Base-by-base conservation (phyloP, 257 asterid genomes). In the Solanum rostratum region DNA sequence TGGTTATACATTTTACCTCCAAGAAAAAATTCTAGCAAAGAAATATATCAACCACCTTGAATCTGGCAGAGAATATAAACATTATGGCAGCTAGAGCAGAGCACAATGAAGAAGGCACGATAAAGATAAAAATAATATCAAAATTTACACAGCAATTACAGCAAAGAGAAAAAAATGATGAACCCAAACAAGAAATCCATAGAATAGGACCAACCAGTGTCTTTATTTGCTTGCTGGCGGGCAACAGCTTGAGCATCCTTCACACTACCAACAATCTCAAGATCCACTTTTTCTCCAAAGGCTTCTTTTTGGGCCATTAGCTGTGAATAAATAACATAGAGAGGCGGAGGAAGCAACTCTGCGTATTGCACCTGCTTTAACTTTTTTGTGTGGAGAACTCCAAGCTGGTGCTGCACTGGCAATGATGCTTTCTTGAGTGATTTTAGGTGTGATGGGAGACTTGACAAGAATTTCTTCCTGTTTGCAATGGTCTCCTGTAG, bases 401-500 rank as follows among this genome's bases (percentile, higher is more conserved):
- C 99, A 46, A 97, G 85, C 69, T 97, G 98, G 69, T 95, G 87
- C 86, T 95, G 98, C 71, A 94, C 97, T 7, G 99, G 98, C 92
- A 97, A 88, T 78, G 98, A 95, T 87, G 98, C 99, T 88, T 95
- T 97, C 86, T 95, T 97, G 70, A 97, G 95, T 83, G 98, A 94
- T 87, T 97, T 97, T 85, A 97, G 98, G 86, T 97, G 98, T 81
- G 98, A 94, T 45, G 99, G 99, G 86, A 97, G 97, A 90, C 97
- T 95, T 74, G 96, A 89, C 87, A 94, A 91, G 89, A 97, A 94
- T 90, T 89, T 94, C 89, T 94, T 95, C 91, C 98, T 89, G 91
- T 92, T 94, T 71, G 94, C 86, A 69, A 97, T 97, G 84, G 93
- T 93, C 88, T 93, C 98, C 86, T 91, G 97, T 69, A 95, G 94